Evolutionary conservation across 2,329 filamentous ascomycete genomes (phyloP), one percentile per base, ranked within the genome.

Genomic region (Xylaria sp.): DNA sequence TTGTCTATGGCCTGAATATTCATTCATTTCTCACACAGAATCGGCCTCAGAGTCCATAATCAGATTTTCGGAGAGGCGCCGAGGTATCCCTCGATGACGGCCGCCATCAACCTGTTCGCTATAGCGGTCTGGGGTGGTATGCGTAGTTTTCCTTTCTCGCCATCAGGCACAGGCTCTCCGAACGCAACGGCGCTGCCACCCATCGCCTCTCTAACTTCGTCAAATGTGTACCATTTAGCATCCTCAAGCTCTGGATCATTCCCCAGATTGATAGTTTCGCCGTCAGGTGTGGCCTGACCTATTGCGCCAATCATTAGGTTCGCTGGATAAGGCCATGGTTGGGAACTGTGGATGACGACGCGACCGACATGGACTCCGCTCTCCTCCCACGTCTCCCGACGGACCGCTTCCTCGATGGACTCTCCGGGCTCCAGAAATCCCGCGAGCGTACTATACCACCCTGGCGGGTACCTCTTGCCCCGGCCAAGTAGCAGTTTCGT

Each of bases 221-320:
- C 93, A 40, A 97, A 82, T 0, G 87, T 82, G 75, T 95, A 95
- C 96, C 96, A 99, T 79, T 89, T 91, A 3, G 96, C 96, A 80
- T 92, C 88, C 77, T 97, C 93, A 70, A 99, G 80, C 83, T 99
- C 96, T 0, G 93, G 93, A 78, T 99, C 96, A 79, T 98, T 92
- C 15, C 92, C 90, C 3, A 99, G 82, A 75, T 90, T 87, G 60
- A 99, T 94, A 38, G 81, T 87, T 85, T 99, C 96, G 31, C 93
- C 93, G 0, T 82, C 81, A 0, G 93, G 92, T 23, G 92, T 83
- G 2, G 94, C 93, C 83, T 98, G 94, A 0, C 91, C 95, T 74
- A 99, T 90, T 1, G 94, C 94, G 3, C 87, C 93, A 73, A 97
- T 93, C 92, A 97, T 96, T 74, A 97, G 79, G 75, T 44, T 44